Percentiles rank a stretch among this genome's conserved stretches.
These are phyloP conservation scores for Globisporangium emineosum DNA, from an alignment of 352 stramenopile species.

Conservation along the genomic window DNA sequence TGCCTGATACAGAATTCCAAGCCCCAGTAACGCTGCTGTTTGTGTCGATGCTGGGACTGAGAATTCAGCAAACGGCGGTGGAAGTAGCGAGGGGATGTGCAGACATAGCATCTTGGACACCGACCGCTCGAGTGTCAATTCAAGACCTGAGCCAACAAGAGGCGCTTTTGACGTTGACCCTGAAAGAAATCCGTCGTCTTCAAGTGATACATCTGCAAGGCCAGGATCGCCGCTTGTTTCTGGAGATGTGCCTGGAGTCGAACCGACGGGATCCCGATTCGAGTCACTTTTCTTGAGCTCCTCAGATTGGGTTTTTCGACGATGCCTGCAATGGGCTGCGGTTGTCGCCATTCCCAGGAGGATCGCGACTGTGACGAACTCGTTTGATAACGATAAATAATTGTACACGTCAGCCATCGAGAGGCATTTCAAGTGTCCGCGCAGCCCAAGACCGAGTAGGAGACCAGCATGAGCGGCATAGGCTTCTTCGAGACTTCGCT, in stretches of 20 bases:
- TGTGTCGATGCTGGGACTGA: constrained; percentile 95
- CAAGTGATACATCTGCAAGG: constrained; percentile 10
- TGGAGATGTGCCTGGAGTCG: constrained; percentile 1
- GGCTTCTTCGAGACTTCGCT: constrained; percentile 63
- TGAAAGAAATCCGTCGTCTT: constrained; percentile 17
- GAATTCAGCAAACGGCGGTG: constrained; percentile 93
- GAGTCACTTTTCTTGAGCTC: not conserved
- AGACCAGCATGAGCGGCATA: constrained; percentile 93
- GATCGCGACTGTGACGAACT: constrained; percentile 95
- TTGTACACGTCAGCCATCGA: constrained; percentile 98
- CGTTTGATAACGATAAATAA: constrained; percentile 95
- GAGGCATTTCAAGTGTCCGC: constrained; percentile 93
- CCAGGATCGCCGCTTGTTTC: not conserved
- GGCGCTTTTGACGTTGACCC: constrained; percentile 25
- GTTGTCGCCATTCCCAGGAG: constrained; percentile 96
- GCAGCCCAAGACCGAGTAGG: constrained; percentile 93
- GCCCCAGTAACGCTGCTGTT: constrained; percentile 92
- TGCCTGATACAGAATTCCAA: constrained; percentile 95
- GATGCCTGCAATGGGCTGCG: constrained; percentile 82
- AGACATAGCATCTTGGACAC: constrained; percentile 98
- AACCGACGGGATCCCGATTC: not conserved
- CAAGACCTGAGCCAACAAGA: constrained; percentile 39
- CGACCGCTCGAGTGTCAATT: constrained; percentile 77
- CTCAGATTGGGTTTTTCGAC: constrained; percentile 20
- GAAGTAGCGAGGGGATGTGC: constrained; percentile 95